Base-by-base conservation (phyloP, 139 green algal species). In the Mychonastes homosphaera region DNA sequence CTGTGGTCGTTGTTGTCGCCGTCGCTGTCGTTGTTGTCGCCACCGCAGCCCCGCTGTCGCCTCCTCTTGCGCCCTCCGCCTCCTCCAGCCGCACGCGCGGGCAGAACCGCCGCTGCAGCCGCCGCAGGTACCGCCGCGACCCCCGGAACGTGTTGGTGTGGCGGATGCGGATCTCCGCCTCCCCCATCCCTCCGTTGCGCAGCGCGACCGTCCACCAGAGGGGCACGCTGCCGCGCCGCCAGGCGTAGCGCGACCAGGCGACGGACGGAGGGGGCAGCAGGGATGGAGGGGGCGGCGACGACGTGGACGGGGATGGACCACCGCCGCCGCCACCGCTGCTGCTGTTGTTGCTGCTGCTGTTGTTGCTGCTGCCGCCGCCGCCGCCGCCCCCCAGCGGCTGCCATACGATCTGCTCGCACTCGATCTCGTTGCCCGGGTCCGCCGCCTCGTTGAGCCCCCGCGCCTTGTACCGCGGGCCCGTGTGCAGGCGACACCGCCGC, bases 381-480 rank as follows among this genome's bases (percentile, higher is more conserved):
- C n/a, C n/a, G n/a, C n/a, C n/a, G n/a, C n/a, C n/a, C n/a, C n/a
- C n/a, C n/a, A n/a, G n/a, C n/a, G n/a, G 60, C 34, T 50, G 46
- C 84, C 85, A 94, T 6, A 88, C 64, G 26, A 97, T 59, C 66
- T 95, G 87, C 66, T 99, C 92, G 34, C 82, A 90, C 76, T 99
- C 92, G 16, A 97, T 87, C 77, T 99, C 92, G 65, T 99, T 99
- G 44, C 89, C 92, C 2, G 91, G 85, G 19, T 84, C 82, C 0
- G 77, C 78, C 16, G 72, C 57, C 21, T 80, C 72, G 63, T 99
- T 98, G 16, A 99, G 72, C 1, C 92, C 92, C 12, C 86, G 73
- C 18, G 91, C 89, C 24, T 95, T 85, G 79, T 96, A 98, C 19
- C 58, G 49, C 33, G 58, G 58, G 49, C 91, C 91, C 2, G 87